These are phyloP conservation scores for Blastobotrys serpentis DNA, from an alignment of 1,139 yeast species.

Conservation along the genomic window DNA sequence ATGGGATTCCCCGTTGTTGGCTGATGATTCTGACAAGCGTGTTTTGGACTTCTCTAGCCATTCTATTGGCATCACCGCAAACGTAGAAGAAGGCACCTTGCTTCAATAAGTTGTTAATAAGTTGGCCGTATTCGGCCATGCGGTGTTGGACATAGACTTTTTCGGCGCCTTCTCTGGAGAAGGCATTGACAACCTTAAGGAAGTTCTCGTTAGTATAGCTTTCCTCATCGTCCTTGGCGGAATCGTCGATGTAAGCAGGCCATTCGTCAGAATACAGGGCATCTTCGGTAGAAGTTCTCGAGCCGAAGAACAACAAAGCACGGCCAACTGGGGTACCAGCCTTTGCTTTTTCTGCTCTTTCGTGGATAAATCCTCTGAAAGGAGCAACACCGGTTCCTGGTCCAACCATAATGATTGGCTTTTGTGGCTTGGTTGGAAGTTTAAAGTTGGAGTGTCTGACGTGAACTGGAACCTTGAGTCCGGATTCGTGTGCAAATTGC, in stretches of 20 bases:
- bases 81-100: constrained; percentile 88
- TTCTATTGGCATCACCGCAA: constrained; percentile 94
- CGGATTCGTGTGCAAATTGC: constrained; percentile 41
- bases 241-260: constrained; percentile 50
- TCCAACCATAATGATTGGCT: constrained; percentile 89
- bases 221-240: constrained; percentile 21
- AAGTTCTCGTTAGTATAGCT: constrained; percentile 27
- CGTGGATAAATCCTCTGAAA: constrained; percentile 88
- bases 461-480: constrained; percentile 76
- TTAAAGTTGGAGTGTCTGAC: constrained; percentile 94
- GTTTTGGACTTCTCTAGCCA: constrained; percentile 95
- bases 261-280: constrained; percentile 85
- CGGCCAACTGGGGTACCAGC: constrained; percentile 66
- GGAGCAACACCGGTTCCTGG: constrained; percentile 99
- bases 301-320: constrained; percentile 79
- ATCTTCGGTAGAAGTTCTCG: constrained; percentile 73
- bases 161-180: constrained; percentile 66
- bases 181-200: constrained; percentile 67
- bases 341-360: constrained; percentile 59
- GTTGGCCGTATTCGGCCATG: constrained; percentile 54
- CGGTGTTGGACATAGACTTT: constrained; percentile 90
- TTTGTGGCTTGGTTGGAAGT: constrained; percentile 80
- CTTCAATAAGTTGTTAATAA: constrained; percentile 58
- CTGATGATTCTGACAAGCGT: constrained; percentile 65
- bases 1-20: constrained; percentile 55